Base-by-base conservation (phyloP, 148 eudicot species). In the Chenopodium album region DNA sequence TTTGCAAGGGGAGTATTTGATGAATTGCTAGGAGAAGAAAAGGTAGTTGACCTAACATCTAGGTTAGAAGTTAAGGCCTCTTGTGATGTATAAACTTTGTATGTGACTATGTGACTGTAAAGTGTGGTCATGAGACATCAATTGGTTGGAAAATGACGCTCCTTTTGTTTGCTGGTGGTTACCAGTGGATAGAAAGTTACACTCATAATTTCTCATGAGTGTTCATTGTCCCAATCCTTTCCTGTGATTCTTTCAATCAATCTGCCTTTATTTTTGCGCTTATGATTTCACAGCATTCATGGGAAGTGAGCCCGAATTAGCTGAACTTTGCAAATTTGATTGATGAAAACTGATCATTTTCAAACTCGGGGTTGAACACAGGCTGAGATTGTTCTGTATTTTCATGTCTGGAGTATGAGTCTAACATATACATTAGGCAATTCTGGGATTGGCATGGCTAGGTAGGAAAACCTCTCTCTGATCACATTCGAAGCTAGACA, bases 11-110 rank as follows among this genome's bases (percentile, higher is more conserved):
- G 14, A 54, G 34, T 12, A 54, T 48, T 70, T 76, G 34, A 76
- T 85, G 28, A 82, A 83, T 7, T 81, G 41, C 65, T 78, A 65
- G 48, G 50, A 66, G 73, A 9, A 77, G 71, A 46, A 29, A 76
- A 20, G 77, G 84, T 66, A 32, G 87, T 81, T 85, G 87, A 52
- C 20, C 86, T 71, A 84, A 81, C 65, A 54, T 84, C 16, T 77
- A 71, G 48, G 75, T 80, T 64, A 70, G 69, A 69, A 65, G 44
- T 67, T 50, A 64, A 80, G 72, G 52, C 48, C 32, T 28, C 84
- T 44, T 85, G 76, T 81, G 79, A 80, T 77, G 56, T 65, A 80
- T 69, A 31, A 54, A 29, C 44, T 84, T 31, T 71, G 77, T 50
- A 23, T 20, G 60, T 74, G 50, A 44, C 47, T 71, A 23, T 60